Percentiles rank a stretch among this genome's conserved stretches.
These are phyloP conservation scores for Pseudofabraea citricarpa DNA, from an alignment of 2,329 filamentous ascomycete species.

Conservation along the genomic window DNA sequence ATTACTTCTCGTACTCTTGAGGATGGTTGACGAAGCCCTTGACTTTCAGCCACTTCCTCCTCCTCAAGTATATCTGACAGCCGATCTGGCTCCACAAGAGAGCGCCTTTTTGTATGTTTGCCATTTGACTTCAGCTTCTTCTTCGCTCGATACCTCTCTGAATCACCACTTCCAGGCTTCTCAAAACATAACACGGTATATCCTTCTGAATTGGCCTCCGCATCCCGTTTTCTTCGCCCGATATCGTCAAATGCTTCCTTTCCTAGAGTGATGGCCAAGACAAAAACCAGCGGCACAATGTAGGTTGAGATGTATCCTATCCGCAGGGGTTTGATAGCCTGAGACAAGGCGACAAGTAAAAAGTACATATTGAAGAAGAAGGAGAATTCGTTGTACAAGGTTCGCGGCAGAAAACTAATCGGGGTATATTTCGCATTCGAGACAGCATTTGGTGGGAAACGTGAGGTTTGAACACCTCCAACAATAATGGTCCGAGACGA, in stretches of 20 bases:
- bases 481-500: slow-evolving; percentile 72
- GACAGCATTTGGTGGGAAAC: slow-evolving; percentile 84
- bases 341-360: slow-evolving; percentile 87
- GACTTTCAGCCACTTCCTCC: slow-evolving; percentile 47
- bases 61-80: slow-evolving; percentile 67
- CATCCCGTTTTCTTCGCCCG: slow-evolving; percentile 76
- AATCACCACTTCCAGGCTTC: slow-evolving; percentile 38
- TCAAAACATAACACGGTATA: slow-evolving; percentile 76
- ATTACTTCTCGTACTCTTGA: slow-evolving; percentile 61
- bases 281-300: slow-evolving; percentile 85
- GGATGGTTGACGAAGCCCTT: slow-evolving; percentile 33
- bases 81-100: slow-evolving; percentile 34
- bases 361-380: slow-evolving; percentile 99
- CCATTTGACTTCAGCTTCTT: slow-evolving; percentile 43
- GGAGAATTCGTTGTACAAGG: slow-evolving; percentile 97
- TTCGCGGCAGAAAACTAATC: slow-evolving; percentile 88
- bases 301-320: slow-evolving; percentile 97
- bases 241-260: slow-evolving; percentile 97
- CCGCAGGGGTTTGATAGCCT: slow-evolving; percentile 81
- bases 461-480: slow-evolving; percentile 65
- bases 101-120: slow-evolving; percentile 32
- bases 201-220: slow-evolving; percentile 88
- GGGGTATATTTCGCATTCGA: slow-evolving; percentile 98
- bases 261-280: slow-evolving; percentile 84
- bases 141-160: slow-evolving; percentile 31